phyloP scores from a whole-genome alignment of 305 asterid species.

The Petunia hybrid region DNA sequence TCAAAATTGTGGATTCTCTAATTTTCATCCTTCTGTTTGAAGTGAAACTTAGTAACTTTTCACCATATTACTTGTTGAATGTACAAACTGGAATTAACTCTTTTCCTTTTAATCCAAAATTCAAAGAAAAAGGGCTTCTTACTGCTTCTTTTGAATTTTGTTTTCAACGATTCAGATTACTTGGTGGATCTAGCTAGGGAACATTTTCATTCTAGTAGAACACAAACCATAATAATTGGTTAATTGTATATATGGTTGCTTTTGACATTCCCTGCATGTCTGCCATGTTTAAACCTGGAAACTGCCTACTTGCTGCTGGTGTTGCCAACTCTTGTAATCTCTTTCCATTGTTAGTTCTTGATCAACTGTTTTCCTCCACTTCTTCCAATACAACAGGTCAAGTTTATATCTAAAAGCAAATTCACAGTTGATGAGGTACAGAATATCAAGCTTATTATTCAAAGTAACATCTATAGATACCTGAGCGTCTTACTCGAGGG shows the following conservation, averaged over 20 bases:
- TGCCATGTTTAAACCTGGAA: not conserved
- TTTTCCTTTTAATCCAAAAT: slow-evolving; percentile 1
- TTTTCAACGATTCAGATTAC: not conserved
- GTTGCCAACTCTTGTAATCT: not conserved
- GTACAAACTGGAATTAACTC: not conserved
- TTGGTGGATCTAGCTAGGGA: slow-evolving; percentile 25
- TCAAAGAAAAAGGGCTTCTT: slow-evolving; percentile 19
- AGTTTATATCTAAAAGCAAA: slow-evolving; percentile 59
- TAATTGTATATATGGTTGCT: slow-evolving; percentile 24
- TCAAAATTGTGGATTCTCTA: not conserved
- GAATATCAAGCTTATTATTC: slow-evolving; percentile 66
- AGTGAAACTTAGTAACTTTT: not conserved
- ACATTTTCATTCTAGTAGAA: not conserved
- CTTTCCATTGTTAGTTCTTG: not conserved
- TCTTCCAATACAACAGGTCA: slow-evolving; percentile 57
- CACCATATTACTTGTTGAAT: slow-evolving; percentile 4
- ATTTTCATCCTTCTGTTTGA: slow-evolving; percentile 2
- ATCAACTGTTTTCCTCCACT: slow-evolving; percentile 2
- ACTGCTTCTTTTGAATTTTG: not conserved
- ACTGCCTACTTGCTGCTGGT: slow-evolving; percentile 23
- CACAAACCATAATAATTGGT: not conserved
- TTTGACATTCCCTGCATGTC: slow-evolving; percentile 13
- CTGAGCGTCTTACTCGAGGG: slow-evolving; percentile 71
- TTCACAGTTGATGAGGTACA: slow-evolving; percentile 66
- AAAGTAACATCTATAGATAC: slow-evolving; percentile 68